Evolutionary conservation across 2,329 filamentous ascomycete genomes (phyloP).

Genomic region (Paracamarosporium sp.): DNA sequence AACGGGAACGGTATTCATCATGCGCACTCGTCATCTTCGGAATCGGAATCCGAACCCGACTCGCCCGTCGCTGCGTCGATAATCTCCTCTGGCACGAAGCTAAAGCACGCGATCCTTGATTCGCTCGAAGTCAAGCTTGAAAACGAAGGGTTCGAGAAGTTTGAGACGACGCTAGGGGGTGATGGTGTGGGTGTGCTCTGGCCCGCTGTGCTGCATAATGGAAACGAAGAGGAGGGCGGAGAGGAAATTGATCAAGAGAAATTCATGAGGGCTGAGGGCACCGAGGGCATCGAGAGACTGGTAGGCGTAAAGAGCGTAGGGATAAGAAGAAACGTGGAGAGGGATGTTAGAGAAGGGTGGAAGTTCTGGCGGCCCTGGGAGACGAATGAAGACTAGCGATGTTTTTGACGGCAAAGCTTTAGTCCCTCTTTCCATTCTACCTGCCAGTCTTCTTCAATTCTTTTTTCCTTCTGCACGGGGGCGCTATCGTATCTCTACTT

Average conservation of each 20-base stretch:
- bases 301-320: slow-evolving; percentile 70
- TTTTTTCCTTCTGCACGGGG: neutral
- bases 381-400: neutral
- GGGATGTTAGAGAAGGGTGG: slow-evolving; percentile 48
- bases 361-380: slow-evolving; percentile 50
- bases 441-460: neutral
- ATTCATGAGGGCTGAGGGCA: slow-evolving; percentile 83
- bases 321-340: slow-evolving; percentile 26
- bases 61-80: slow-evolving; percentile 37
- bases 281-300: slow-evolving; percentile 83
- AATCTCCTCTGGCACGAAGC: slow-evolving; percentile 39
- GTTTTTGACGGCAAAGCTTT: neutral
- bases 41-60: slow-evolving; percentile 29
- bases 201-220: slow-evolving; percentile 89
- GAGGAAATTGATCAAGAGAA: slow-evolving; percentile 93
- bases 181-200: slow-evolving; percentile 94
- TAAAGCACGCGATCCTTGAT: slow-evolving; percentile 55
- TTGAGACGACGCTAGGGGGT: slow-evolving; percentile 88
- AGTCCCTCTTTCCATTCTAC: neutral
- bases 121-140: slow-evolving; percentile 67
- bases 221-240: slow-evolving; percentile 78
- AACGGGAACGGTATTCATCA: slow-evolving; percentile 31
- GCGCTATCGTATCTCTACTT: neutral
- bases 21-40: slow-evolving; percentile 16
- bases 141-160: slow-evolving; percentile 75